Base-by-base conservation (phyloP, 2,329 filamentous ascomycete genomes). In the Colletotrichum costaricense region DNA sequence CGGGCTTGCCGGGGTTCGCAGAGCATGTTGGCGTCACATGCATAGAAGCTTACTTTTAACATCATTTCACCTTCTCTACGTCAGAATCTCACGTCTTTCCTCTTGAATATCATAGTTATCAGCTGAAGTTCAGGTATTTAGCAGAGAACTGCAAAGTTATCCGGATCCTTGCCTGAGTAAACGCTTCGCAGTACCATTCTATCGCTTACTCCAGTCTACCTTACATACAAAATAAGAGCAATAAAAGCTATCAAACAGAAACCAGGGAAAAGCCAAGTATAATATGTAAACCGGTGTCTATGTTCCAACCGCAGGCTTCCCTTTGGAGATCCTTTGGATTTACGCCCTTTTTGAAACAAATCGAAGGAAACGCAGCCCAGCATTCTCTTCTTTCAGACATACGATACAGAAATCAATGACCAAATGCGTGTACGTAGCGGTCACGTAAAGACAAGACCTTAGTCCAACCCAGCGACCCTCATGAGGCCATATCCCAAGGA, bases 401-500 rank as follows among this genome's bases (percentile, higher is more conserved):
- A 42, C 16, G n/a, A 59, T 56, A 33, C 16, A 24, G 56, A 8
- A 22, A n/a, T 19, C 6, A 14, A 26, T 30, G 30, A 24, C 46
- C 58, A 26, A 26, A 62, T 60, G 26, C 30, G 11, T 30, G 59
- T 71, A 28, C 49, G 24, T 65, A 35, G 5, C n/a, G n/a, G 11
- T 7, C 57, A 14, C 35, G 54, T 46, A 35, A 4, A 30, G 58
- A 22, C 35, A 12, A 26, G 9, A 78, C 35, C 78, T 81, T 78
- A 86, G 74, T 86, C 85, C 67, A 95, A 87, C 1, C 92, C 92
- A 12, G 90, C 92, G 63, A 95, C 87, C 76, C 93, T 88, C 95
- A 98, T 98, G 76, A 97, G 87, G 2, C 93, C 95, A 83, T 98
- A 99, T 0, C 97, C 97, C 55, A 99, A 85, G 0, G 95, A 96